These are phyloP conservation scores for Bacterosira constricta DNA, from an alignment of 108 stramenopile genomes.

Conservation along the genomic window DNA sequence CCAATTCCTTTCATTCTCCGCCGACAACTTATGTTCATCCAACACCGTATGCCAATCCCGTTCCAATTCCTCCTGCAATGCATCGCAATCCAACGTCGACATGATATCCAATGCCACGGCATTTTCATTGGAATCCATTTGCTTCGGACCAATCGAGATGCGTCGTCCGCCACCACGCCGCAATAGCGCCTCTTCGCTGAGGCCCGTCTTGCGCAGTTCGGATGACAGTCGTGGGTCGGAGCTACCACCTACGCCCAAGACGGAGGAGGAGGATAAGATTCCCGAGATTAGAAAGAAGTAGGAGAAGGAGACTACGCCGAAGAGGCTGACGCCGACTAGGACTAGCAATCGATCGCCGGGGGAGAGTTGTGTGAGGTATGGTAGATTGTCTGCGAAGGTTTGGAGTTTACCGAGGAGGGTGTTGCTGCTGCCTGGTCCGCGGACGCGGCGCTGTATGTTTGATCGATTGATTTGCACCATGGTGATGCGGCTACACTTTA, in stretches of 20 bases:
- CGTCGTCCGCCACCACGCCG: constrained; percentile 48
- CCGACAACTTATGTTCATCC: constrained; percentile 15
- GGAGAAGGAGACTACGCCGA: constrained; percentile 25
- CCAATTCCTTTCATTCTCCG: constrained; percentile 23
- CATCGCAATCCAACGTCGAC: constrained; percentile 56
- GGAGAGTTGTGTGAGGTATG: constrained; percentile 37
- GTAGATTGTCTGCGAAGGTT: constrained; percentile 3
- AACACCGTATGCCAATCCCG: constrained; percentile 34
- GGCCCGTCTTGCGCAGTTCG: constrained; percentile 33
- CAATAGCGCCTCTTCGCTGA: constrained; percentile 29
- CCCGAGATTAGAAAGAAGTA: constrained; percentile 43
- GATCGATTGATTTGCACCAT: constrained; percentile 31
- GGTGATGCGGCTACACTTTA: no score
- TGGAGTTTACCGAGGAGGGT: constrained; percentile 15
- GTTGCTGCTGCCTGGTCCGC: background rate
- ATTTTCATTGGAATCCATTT: constrained; percentile 54
- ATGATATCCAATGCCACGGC: constrained; percentile 75
- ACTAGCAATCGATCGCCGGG: constrained; percentile 40
- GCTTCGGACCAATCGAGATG: constrained; percentile 27
- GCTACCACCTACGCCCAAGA: background rate
- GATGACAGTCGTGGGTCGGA: constrained; percentile 37
- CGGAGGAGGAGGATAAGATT: constrained; percentile 9
- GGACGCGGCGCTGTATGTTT: constrained; percentile 40
- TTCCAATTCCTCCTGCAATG: constrained; percentile 58
- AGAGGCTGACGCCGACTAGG: constrained; percentile 21